These are phyloP conservation scores for Leishmania gerbilli DNA, from an alignment of 208 protist species.

Conservation along the genomic window DNA sequence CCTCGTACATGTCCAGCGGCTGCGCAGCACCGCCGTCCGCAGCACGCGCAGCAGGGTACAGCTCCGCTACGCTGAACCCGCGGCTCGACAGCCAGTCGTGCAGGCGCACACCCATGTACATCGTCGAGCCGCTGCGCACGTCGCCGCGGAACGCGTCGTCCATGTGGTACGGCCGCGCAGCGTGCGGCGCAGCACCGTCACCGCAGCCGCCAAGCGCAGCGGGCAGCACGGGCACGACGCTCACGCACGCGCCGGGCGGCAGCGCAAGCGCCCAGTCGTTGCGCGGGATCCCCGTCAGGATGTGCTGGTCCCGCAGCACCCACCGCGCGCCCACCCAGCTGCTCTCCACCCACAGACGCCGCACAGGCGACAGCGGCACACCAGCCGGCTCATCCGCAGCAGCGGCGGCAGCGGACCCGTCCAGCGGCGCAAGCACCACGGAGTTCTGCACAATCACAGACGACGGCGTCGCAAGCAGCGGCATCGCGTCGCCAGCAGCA, in stretches of 20 bases:
- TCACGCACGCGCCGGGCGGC: slow-evolving; percentile 34
- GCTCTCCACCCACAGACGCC: slow-evolving; percentile 51
- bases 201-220: neutral
- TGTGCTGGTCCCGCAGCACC: slow-evolving; percentile 30
- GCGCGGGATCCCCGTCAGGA: slow-evolving; percentile 46
- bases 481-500: slow-evolving; percentile 25
- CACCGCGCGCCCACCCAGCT: slow-evolving; percentile 36
- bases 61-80: slow-evolving; percentile 22
- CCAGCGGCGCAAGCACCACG: slow-evolving; percentile 25
- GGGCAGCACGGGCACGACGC: slow-evolving; percentile 34
- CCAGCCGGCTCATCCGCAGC: neutral
- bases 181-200: slow-evolving; percentile 11
- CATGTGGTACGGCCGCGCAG: slow-evolving; percentile 47
- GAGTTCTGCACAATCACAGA: slow-evolving; percentile 33
- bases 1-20: slow-evolving; percentile 35
- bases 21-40: neutral
- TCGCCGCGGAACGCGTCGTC: slow-evolving; percentile 40
- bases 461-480: slow-evolving; percentile 32
- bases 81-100: slow-evolving; percentile 34
- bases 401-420: slow-evolving; percentile 10
- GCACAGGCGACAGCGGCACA: neutral
- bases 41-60: slow-evolving; percentile 4
- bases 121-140: slow-evolving; percentile 20
- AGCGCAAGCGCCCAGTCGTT: slow-evolving; percentile 47
- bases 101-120: slow-evolving; percentile 38